Evolutionary conservation across 129 eudicot genomes (phyloP), one percentile per base, ranked within the genome.

Genomic region (Calendula officinalis): DNA sequence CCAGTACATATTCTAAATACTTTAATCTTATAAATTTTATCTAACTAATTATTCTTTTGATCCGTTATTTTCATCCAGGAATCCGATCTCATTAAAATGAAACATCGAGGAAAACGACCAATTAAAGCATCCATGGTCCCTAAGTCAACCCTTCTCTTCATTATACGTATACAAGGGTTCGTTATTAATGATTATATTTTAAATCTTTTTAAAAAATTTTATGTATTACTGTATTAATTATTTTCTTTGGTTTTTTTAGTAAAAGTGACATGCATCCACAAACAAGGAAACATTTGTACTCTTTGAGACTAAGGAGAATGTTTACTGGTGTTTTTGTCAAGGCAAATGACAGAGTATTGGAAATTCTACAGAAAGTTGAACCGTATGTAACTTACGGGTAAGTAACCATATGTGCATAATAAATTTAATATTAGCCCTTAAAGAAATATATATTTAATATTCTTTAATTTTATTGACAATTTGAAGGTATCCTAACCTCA

Each of bases 301-400:
- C 98, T n/a, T 51, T 87, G 78, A 82, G 89, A 43, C 70, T 91
- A 59, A 78, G 84, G 72, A 83, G 78, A 47, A 69, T 74, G n/a
- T 85, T 78, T 62, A 85, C 60, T 49, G 98, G 95, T 44, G 91
- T 91, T 56, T 91, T 91, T 72, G 81, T 91, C 22, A 85, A 85
- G 80, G 95, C 88, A 13, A 88, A 75, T 64, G 86, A 72, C 27
- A 75, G 83, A 46, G 58, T 77, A n/a, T 35, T 91, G 80, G 83
- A 76, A 62, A 67, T 78, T 67, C 68, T 91, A 81, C 83, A 79
- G 48, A 82, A 81, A 70, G 83, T 91, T 69, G 96, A 91, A 78
- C 98, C 98, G 4, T 91, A 70, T 60, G 87, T 91, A 14, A 85
- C 98, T 43, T 91, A 84, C 30, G 98, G 96, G 96, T 87, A 77